Conservation (phyloP, 768 basidiomycete genomes). For the Kwoniella heveanensis region DNA sequence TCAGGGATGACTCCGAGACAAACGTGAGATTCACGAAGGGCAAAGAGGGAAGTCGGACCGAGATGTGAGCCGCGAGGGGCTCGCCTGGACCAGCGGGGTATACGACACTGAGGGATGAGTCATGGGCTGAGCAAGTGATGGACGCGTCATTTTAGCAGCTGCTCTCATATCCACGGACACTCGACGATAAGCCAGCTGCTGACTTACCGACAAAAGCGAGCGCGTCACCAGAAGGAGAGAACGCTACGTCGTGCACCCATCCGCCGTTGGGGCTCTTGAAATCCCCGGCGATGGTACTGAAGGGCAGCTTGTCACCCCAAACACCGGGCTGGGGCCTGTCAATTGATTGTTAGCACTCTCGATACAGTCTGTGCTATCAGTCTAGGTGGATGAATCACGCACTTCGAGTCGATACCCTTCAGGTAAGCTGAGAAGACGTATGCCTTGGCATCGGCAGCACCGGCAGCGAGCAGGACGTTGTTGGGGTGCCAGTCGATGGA, state of each 20-base stretch:
- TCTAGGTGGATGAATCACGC: slow-evolving; percentile 34
- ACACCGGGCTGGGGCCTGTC: slow-evolving; percentile 78
- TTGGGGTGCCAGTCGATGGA: slow-evolving; percentile 98
- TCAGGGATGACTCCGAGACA: slow-evolving; percentile 75
- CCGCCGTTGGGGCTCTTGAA: slow-evolving; percentile 85
- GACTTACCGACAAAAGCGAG: slow-evolving; percentile 91
- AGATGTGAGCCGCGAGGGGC: slow-evolving; percentile 62
- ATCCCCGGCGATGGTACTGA: slow-evolving; percentile 96
- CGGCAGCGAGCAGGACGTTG: slow-evolving; percentile 93
- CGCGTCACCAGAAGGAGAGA: slow-evolving; percentile 93
- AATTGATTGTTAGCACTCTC: slow-evolving; percentile 2
- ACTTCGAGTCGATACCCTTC: slow-evolving; percentile 96
- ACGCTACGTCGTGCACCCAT: slow-evolving; percentile 94
- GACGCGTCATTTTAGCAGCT: background rate
- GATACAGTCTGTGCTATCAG: too few species aligned
- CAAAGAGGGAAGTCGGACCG: slow-evolving; percentile 73
- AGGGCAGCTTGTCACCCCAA: slow-evolving; percentile 98
- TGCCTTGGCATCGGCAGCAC: slow-evolving; percentile 97
- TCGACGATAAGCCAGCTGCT: slow-evolving; percentile 30
- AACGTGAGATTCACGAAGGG: slow-evolving; percentile 84
- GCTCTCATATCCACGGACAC: too few species aligned
- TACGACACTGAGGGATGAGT: slow-evolving; percentile 88
- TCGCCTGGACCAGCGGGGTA: slow-evolving; percentile 72
- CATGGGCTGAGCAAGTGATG: slow-evolving; percentile 73
- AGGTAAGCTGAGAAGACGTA: slow-evolving; percentile 97